Conservation (phyloP, 768 basidiomycete genomes). For the Boletus barrowsii region DNA sequence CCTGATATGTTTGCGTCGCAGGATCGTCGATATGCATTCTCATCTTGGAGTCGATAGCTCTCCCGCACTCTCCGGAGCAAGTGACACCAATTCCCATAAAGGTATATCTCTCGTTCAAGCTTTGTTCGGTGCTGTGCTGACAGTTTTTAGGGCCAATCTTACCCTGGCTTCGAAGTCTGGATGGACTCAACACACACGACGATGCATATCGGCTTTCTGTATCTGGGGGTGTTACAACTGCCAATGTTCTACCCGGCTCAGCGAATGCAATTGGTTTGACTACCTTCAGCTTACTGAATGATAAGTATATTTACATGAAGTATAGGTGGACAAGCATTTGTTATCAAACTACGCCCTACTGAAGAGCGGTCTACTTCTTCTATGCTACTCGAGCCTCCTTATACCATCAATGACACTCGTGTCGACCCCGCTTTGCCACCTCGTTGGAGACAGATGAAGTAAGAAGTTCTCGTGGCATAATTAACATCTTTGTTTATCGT, state of each 20-base stretch:
- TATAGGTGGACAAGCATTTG: slow-evolving; percentile 82
- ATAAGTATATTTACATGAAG: neutral
- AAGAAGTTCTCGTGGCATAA: slow-evolving; percentile 16
- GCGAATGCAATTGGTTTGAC: slow-evolving; percentile 66
- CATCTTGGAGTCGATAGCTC: slow-evolving; percentile 72
- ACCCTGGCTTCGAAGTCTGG: slow-evolving; percentile 79
- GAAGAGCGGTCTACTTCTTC: slow-evolving; percentile 70
- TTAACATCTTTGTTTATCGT: slow-evolving; percentile 2
- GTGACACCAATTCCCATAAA: slow-evolving; percentile 62
- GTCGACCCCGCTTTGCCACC: slow-evolving; percentile 39
- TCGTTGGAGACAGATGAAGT: slow-evolving; percentile 85
- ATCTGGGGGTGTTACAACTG: slow-evolving; percentile 86
- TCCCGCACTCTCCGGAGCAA: slow-evolving; percentile 49
- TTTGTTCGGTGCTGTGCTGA: neutral
- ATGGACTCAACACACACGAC: slow-evolving; percentile 87
- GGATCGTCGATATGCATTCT: slow-evolving; percentile 70
- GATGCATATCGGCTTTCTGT: slow-evolving; percentile 69
- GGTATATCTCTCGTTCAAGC: slow-evolving; percentile 24
- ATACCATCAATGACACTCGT: slow-evolving; percentile 49
- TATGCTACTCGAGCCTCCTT: slow-evolving; percentile 84
- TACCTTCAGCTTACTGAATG: slow-evolving; percentile 21
- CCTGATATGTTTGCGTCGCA: slow-evolving; percentile 27
- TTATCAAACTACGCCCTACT: slow-evolving; percentile 81
- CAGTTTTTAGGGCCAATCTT: slow-evolving; percentile 46
- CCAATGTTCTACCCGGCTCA: slow-evolving; percentile 76